A percentile compares a stretch with the other conserved stretches of the same genome.
Conservation (phyloP, 2,329 filamentous ascomycete genomes). For the Paraconiothyrium brasiliense region DNA sequence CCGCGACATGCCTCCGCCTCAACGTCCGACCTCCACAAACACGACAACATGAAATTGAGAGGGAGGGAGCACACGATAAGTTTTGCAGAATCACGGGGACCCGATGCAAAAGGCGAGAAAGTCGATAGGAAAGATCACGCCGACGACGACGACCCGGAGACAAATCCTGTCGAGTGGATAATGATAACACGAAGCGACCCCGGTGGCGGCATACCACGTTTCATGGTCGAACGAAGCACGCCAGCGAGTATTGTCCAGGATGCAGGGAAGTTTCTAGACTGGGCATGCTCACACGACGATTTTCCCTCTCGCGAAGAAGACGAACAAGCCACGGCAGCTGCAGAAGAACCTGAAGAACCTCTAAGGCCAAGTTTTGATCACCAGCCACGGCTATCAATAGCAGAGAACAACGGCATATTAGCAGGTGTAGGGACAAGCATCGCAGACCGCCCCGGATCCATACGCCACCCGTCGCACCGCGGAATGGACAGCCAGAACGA, state of each 20-base stretch:
- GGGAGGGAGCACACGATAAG: slow-evolving; percentile 54
- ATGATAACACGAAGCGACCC: slow-evolving; percentile 93
- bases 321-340: slow-evolving; percentile 18
- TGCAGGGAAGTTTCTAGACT: slow-evolving; percentile 82
- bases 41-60: slow-evolving; percentile 27
- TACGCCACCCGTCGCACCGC: slow-evolving; percentile 33
- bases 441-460: slow-evolving; percentile 39
- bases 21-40: slow-evolving; percentile 29
- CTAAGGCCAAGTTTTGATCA: slow-evolving; percentile 27
- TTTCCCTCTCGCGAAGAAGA: slow-evolving; percentile 49
- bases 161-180: slow-evolving; percentile 83
- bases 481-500: slow-evolving; percentile 20
- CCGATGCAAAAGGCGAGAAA: slow-evolving; percentile 48
- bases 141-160: slow-evolving; percentile 57
- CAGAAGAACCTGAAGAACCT: slow-evolving; percentile 21
- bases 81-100: slow-evolving; percentile 51
- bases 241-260: slow-evolving; percentile 82
- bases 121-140: slow-evolving; percentile 38
- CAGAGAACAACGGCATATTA: slow-evolving; percentile 45
- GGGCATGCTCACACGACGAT: slow-evolving; percentile 68
- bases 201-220: slow-evolving; percentile 85
- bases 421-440: slow-evolving; percentile 51
- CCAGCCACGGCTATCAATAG: slow-evolving; percentile 35
- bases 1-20: slow-evolving; percentile 50
- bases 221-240: slow-evolving; percentile 90